Evolutionary conservation across 768 basidiomycete genomes (phyloP), one percentile per base, ranked within the genome.

Genomic region (Boletus reticulatus): DNA sequence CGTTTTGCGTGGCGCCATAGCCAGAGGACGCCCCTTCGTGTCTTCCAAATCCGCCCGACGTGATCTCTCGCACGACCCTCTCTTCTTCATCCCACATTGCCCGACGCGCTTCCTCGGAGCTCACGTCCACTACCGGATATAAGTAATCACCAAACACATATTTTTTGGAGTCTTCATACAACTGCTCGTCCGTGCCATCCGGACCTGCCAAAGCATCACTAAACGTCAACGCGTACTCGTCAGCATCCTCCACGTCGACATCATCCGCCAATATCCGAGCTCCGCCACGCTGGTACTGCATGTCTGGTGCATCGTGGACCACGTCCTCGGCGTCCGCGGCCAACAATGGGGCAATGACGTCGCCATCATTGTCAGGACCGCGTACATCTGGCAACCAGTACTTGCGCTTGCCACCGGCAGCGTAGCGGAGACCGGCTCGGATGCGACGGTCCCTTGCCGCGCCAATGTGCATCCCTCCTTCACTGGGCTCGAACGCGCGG

Each of bases 401-500:
- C 73, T 99, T 99, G 53, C 79, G 78, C 67, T 85, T 83, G 2
- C 96, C 97, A n/a, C 94, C 94, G 52, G 88, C 83, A 45, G 85
- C 84, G 66, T 99, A 99, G 22, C 97, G 81, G 37, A 99, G 76
- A 1, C 97, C 97, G 0, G 97, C 97, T 42, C 87, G 80, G 53
- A 98, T 96, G 3, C 97, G 80, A 37, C 87, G 78, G 50, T 93
- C 93, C 34, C 95, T 79, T 0, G 91, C 95, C 2, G 80, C 79
- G 37, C 96, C 97, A 57, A 93, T 85, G 65, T 99, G 96, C 71
- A 98, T 87, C 57, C 83, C 84, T 2, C 94, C 95, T 67, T 97
- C 95, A 39, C 89, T 92, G 4, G 97, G 96, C 67, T 99, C 97
- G 68, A 96, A 99, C 52, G 91, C 90, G 46, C 94, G 87, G 72